Base-by-base conservation (phyloP, 225 moss, liverwort and hornwort genomes). In the Anthoceros angustus region DNA sequence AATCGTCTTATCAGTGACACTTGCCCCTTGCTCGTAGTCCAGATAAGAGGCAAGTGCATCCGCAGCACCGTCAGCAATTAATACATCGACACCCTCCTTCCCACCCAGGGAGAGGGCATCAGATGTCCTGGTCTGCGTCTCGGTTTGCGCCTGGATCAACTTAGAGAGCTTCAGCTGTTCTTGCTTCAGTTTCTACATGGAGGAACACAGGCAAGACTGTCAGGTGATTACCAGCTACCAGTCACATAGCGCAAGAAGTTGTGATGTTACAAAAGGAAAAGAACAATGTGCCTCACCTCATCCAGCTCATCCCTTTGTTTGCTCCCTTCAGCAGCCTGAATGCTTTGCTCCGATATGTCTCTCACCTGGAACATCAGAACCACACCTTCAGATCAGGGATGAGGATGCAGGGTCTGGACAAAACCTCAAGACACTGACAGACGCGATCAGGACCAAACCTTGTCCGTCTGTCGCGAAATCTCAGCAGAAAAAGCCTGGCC, bases 11-110 rank as follows among this genome's bases (percentile, higher is more conserved):
- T 95, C 86, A 2, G 85, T 86, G 9, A 95, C 84, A 70, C 80
- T 69, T 39, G 80, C 75, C 43, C 88, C 86, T 62, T 65, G 66
- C 42, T 83, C 39, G 45, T 79, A 68, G 81, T 95, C 91, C 73
- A 95, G 77, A 32, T 75, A 75, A 61, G 95, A 86, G 45, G 95
- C 86, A 61, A 91, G 75, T 69, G 78, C 91, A 74, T 95, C 91
- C n/a, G 82, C 71, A 12, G 85, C 83, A 74, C 75, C 72, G 14
- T 74, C 72, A 65, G 70, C 68, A 50, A 88, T 72, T 39, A 95
- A 80, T 67, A 76, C 40, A 40, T 83, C 74, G 23, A 91, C 66
- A 39, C 95, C 91, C 70, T 79, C 75, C 68, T 68, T 74, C 48
- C 85, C 86, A 24, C 88, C 88, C 63, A 85, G 66, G 64, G 73